phyloP scores from a whole-genome alignment of 139 green algal genomes.

The Chlamydomonas asymmetrica region DNA sequence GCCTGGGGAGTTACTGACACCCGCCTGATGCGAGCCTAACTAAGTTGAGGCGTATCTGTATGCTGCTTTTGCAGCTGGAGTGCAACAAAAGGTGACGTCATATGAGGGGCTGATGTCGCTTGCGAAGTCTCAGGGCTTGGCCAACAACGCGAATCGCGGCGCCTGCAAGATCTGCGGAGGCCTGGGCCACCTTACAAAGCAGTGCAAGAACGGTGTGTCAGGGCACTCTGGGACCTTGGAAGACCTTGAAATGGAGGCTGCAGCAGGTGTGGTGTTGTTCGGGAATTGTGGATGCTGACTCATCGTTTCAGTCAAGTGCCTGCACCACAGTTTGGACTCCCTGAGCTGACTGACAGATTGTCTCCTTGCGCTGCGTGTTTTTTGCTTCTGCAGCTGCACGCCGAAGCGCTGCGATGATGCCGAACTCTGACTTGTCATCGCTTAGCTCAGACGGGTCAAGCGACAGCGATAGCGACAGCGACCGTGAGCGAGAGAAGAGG shows the following conservation, averaged over 20 bases:
- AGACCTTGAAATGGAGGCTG: constrained; percentile 11
- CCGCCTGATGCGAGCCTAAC: too few relatives aligned
- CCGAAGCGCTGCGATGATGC: constrained; percentile 36
- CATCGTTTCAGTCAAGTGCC: too few relatives aligned
- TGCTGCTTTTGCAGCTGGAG: constrained; percentile 54
- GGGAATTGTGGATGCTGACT: background rate
- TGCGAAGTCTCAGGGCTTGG: constrained; percentile 64
- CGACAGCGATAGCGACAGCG: constrained; percentile 17
- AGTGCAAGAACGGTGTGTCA: constrained; percentile 79
- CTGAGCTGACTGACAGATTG: background rate
- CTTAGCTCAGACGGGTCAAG: background rate
- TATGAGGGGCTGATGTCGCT: constrained; percentile 72
- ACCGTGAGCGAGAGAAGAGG: too few relatives aligned
- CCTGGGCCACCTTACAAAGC: constrained; percentile 85
- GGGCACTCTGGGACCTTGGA: constrained; percentile 40
- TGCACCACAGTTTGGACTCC: background rate
- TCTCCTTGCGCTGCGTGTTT: too few relatives aligned
- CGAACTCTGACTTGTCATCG: constrained; percentile 15
- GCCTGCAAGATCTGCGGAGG: constrained; percentile 85
- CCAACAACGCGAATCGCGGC: constrained; percentile 56
- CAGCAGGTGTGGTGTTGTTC: background rate
- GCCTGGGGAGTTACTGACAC: too few relatives aligned
- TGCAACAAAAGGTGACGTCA: constrained; percentile 66
- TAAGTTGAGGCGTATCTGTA: background rate
- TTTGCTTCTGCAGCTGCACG: constrained; percentile 26